Evolutionary conservation across 2,329 filamentous ascomycete genomes (phyloP), one percentile per base, ranked within the genome.

Genomic region (Alternaria postmessia): DNA sequence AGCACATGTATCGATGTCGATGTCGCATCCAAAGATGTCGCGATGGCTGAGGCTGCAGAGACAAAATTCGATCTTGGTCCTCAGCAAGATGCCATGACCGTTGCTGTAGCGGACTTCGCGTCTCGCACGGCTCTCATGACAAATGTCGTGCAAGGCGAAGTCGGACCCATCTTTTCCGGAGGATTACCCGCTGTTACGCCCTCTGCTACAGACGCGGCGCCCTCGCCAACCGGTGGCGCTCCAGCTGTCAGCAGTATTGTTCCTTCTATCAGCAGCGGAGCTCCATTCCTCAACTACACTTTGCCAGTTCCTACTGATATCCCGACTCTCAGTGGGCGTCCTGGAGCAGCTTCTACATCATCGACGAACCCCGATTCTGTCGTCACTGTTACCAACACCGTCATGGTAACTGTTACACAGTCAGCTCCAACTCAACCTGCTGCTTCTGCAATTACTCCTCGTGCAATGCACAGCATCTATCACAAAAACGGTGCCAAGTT

Each of bases 1-100:
- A 87, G 84, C 5, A 84, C 83, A 20, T 89, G 87, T 66, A 84
- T 82, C 63, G 84, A 88, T 72, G 78, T 88, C 49, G 80, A 83
- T 39, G 76, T 86, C 7, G 44, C 59, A 6, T 69, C 70, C 20
- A 36, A 49, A 41, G 79, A 82, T 65, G 62, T 70, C 7, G 68
- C 68, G 3, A 51, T 72, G 57, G 60, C 66, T 28, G 47, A 63
- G 8, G 54, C 59, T 4, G 57, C 69, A 12, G 62, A 69, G 32
- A 30, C 57, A 5, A 62, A 69, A 54, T 70, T 61, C 43, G 63
- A 64, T 26, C 68, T 79, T 39, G 74, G 63, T 4, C 39, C 39
- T 22, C 81, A 82, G 66, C 80, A 82, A 53, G 81, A 83, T 60
- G 79, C 79, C 11, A 78, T 79, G 67, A 69, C 75, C 16, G 66